Conservation (phyloP, 805 yeast genomes). For the Ogataea methylovora region DNA sequence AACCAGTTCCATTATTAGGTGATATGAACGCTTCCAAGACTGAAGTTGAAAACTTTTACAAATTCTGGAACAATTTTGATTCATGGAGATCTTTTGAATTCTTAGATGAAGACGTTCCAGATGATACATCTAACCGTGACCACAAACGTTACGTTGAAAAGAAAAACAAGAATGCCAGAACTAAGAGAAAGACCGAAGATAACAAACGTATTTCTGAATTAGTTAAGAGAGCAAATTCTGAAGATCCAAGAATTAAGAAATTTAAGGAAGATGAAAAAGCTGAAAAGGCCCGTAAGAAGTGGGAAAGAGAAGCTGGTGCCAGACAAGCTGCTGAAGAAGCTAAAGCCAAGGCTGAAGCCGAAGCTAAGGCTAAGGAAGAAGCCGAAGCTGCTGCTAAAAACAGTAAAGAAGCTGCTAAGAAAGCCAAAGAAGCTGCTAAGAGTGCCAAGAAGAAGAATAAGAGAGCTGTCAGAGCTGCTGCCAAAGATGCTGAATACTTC, state of each 20-base stretch:
- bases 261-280: slow-evolving; percentile 93
- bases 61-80: slow-evolving; percentile 89
- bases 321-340: slow-evolving; percentile 95
- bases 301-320: slow-evolving; percentile 98
- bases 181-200: slow-evolving; percentile 96
- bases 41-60: slow-evolving; percentile 82
- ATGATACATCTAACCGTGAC: slow-evolving; percentile 98
- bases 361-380: slow-evolving; percentile 68
- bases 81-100: slow-evolving; percentile 98
- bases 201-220: slow-evolving; percentile 80
- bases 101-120: slow-evolving; percentile 98
- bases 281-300: slow-evolving; percentile 89
- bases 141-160: slow-evolving; percentile 98
- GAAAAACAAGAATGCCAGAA: slow-evolving; percentile 93
- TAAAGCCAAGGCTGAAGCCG: slow-evolving; percentile 79
- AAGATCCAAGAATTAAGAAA: slow-evolving; percentile 90
- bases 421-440: slow-evolving; percentile 92
- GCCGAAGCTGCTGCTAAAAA: slow-evolving; percentile 66
- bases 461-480: slow-evolving; percentile 58
- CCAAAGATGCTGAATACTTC: slow-evolving; percentile 78
- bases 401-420: slow-evolving; percentile 57
- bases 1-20: slow-evolving; percentile 85
- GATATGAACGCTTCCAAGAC: slow-evolving; percentile 56
- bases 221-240: slow-evolving; percentile 79
- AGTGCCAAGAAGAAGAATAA: slow-evolving; percentile 88